A percentile compares a stretch with the other conserved stretches of the same genome.
These are phyloP conservation scores for Exophiala oligosperma DNA, from an alignment of 2,329 filamentous ascomycete species.

Conservation along the genomic window DNA sequence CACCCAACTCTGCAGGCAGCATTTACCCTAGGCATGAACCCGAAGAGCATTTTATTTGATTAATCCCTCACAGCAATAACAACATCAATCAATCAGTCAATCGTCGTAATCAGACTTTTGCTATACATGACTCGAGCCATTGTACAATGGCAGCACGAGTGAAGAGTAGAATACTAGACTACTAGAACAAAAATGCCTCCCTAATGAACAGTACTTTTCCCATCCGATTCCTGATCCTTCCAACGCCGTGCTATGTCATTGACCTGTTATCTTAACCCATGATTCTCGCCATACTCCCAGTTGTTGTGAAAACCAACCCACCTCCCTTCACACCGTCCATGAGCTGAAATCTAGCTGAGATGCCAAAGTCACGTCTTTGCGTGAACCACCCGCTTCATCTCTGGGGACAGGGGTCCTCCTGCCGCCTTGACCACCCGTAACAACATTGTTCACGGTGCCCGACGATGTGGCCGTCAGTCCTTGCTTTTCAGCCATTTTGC, in stretches of 20 bases:
- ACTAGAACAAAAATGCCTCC: not conserved
- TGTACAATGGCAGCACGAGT: no score
- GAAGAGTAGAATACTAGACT: no score
- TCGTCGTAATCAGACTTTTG: constrained; percentile 8
- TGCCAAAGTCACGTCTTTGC: constrained; percentile 18
- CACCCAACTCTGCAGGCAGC: no score
- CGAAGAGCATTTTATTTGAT: no score
- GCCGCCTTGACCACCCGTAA: constrained; percentile 7
- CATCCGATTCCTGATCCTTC: constrained; percentile 2
- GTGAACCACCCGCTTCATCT: constrained; percentile 12
- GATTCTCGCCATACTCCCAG: not conserved
- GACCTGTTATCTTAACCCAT: constrained; percentile 1
- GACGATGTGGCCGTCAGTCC: not conserved
- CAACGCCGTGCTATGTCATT: constrained; percentile 22
- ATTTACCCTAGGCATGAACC: no score
- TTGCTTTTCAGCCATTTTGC: constrained; percentile 16
- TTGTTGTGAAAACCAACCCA: not conserved
- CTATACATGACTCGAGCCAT: constrained; percentile 8
- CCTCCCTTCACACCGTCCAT: constrained; percentile 15
- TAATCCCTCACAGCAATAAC: not conserved
- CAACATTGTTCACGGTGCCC: not conserved
- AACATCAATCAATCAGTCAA: not conserved
- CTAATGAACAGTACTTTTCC: constrained; percentile 2
- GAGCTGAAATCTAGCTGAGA: constrained; percentile 26
- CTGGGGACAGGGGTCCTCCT: constrained; percentile 22